Percentiles rank a stretch among this genome's conserved stretches.
Evolutionary conservation across 148 eudicot genomes (phyloP).

Genomic region (Rhododendron kiyosumense): DNA sequence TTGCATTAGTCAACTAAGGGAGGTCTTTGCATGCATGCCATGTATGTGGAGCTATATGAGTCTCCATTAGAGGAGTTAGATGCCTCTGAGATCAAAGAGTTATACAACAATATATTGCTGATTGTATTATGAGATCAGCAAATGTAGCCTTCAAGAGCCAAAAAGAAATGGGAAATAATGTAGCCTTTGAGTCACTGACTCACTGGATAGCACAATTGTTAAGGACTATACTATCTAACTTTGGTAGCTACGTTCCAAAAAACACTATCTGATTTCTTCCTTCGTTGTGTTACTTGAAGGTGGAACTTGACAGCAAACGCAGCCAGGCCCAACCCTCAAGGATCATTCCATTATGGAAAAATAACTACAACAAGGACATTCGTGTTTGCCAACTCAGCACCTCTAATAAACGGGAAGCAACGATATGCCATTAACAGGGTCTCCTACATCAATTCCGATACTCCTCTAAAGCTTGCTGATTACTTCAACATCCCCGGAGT

Average conservation of each 20-base stretch:
- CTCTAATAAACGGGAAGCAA: conserved; percentile 62
- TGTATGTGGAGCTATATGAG: background rate
- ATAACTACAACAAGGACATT: conserved; percentile 49
- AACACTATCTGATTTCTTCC: background rate
- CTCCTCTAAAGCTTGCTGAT: conserved; percentile 94
- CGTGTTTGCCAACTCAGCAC: conserved; percentile 66
- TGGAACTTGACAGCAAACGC: conserved; percentile 97
- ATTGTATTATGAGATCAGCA: background rate
- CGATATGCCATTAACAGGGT: conserved; percentile 80
- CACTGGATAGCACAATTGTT: background rate
- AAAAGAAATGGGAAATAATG: background rate
- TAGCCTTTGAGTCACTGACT: background rate
- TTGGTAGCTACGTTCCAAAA: background rate
- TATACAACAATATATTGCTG: background rate
- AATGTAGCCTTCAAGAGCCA: background rate
- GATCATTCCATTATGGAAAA: conserved; percentile 88
- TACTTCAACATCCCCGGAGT: conserved; percentile 80
- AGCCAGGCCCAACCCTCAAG: conserved; percentile 97
- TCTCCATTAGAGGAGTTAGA: background rate
- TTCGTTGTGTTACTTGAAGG: conserved; percentile 32
- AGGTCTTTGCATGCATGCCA: background rate
- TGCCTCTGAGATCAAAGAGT: background rate
- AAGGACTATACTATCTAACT: background rate
- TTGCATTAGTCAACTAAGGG: background rate
- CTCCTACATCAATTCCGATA: conserved; percentile 63